phyloP scores from a whole-genome alignment of 176 grass and related monocot genomes.

The Stipa capillata region DNA sequence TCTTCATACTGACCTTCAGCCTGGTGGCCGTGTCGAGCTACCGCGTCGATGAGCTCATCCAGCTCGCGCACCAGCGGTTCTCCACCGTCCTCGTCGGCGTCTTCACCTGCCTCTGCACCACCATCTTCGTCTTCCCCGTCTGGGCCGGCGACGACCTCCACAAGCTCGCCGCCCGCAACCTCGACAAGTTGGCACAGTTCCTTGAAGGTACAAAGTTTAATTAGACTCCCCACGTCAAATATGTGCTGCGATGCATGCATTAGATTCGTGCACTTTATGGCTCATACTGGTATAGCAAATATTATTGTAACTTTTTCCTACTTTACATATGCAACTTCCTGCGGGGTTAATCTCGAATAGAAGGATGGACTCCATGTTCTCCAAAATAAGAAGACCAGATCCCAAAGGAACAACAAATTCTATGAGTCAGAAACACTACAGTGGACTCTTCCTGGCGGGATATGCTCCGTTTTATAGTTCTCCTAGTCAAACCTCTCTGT shows the following conservation, averaged over 20 bases:
- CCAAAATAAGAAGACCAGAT: too few relatives aligned
- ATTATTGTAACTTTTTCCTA: background rate
- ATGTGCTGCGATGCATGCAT: background rate
- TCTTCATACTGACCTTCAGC: slow-evolving; percentile 91
- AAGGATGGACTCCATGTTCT: background rate
- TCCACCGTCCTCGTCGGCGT: slow-evolving; percentile 69
- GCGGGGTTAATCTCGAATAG: background rate
- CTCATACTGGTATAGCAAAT: background rate
- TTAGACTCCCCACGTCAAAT: too few relatives aligned
- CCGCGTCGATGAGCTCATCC: slow-evolving; percentile 57
- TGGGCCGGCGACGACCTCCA: slow-evolving; percentile 90
- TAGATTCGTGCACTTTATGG: background rate
- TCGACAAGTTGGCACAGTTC: slow-evolving; percentile 63
- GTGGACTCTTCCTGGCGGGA: background rate
- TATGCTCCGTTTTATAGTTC: too few relatives aligned
- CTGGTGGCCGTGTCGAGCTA: slow-evolving; percentile 87
- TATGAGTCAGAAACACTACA: background rate
- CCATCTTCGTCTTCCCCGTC: slow-evolving; percentile 55
- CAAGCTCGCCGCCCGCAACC: slow-evolving; percentile 44
- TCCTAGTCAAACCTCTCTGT: background rate
- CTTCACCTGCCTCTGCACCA: slow-evolving; percentile 54
- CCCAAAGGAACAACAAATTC: background rate
- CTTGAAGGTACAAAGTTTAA: slow-evolving; percentile 37
- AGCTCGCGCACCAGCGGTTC: slow-evolving; percentile 58
- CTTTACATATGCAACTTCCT: background rate